These are phyloP conservation scores for Phytophthora sp. DNA, from an alignment of 352 stramenopile genomes.

Conservation along the genomic window DNA sequence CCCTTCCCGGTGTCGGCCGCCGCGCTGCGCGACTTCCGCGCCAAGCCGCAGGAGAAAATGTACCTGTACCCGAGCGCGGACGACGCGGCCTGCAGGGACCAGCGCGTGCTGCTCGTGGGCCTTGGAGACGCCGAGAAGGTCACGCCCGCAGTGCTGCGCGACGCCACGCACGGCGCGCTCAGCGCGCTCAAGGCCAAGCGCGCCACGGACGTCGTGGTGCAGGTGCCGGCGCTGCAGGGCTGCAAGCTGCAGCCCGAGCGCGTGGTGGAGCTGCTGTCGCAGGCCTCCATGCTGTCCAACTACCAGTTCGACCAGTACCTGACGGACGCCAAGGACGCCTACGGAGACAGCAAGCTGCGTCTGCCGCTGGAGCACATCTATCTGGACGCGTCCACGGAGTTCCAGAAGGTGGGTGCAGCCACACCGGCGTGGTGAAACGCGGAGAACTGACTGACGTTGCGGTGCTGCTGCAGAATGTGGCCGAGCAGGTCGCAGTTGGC, in stretches of 20 bases:
- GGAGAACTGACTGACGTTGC: not conserved
- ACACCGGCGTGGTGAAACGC: not conserved
- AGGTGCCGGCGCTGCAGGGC: constrained; percentile 48
- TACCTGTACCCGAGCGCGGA: constrained; percentile 72
- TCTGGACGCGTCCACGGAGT: constrained; percentile 56
- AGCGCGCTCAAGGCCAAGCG: constrained; percentile 56
- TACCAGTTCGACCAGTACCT: constrained; percentile 90
- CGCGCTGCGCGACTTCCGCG: constrained; percentile 72
- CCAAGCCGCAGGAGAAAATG: constrained; percentile 67
- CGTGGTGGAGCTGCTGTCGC: constrained; percentile 72
- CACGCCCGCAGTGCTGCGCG: constrained; percentile 64
- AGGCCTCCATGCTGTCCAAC: constrained; percentile 85
- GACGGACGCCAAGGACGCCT: constrained; percentile 53
- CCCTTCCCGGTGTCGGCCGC: constrained; percentile 70
- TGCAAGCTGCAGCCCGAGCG: constrained; percentile 38
- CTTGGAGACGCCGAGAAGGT: constrained; percentile 74
- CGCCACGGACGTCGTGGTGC: constrained; percentile 54
- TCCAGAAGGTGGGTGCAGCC: constrained; percentile 49
- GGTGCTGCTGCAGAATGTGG: constrained; percentile 43
- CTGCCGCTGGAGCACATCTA: constrained; percentile 73
- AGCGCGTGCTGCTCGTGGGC: constrained; percentile 78
- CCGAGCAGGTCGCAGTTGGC: constrained; percentile 67
- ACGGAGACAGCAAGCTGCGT: constrained; percentile 71
- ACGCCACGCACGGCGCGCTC: constrained; percentile 72
- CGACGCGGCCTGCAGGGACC: constrained; percentile 33